Conservation (phyloP, 2,329 filamentous ascomycete genomes). For the Aspergillus fumigatus region DNA sequence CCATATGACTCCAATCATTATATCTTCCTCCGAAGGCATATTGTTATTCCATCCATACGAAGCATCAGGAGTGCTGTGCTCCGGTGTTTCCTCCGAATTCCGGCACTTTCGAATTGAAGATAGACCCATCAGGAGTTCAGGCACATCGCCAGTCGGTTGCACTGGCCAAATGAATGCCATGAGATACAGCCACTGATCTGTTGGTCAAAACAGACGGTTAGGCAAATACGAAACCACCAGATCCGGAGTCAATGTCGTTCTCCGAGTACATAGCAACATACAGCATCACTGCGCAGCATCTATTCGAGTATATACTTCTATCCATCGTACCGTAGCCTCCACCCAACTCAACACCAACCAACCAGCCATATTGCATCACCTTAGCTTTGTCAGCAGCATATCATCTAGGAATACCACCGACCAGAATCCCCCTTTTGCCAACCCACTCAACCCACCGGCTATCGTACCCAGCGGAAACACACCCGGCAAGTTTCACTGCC, state of each 20-base stretch:
- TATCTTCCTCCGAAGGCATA: background rate
- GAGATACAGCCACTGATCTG: background rate
- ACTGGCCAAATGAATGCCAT: background rate
- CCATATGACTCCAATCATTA: background rate
- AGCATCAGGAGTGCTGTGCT: background rate
- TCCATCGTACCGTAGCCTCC: background rate
- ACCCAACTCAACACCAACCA: too few relatives aligned
- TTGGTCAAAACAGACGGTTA: background rate
- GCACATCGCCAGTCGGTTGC: background rate
- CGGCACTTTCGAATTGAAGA: background rate
- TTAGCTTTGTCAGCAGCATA: too few relatives aligned
- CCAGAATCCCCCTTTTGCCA: background rate
- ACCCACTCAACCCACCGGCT: background rate
- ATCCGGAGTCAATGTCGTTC: background rate
- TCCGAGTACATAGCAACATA: background rate
- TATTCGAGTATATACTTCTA: background rate
- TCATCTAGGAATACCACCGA: background rate
- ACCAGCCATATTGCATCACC: background rate
- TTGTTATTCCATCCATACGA: background rate
- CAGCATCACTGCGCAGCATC: background rate
- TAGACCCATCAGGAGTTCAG: background rate
- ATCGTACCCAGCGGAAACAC: background rate
- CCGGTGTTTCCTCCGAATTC: background rate
- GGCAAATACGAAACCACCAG: background rate
- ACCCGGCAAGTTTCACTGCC: background rate